Conservation (phyloP, 352 stramenopile species). For the Globisporangium emineosum region DNA sequence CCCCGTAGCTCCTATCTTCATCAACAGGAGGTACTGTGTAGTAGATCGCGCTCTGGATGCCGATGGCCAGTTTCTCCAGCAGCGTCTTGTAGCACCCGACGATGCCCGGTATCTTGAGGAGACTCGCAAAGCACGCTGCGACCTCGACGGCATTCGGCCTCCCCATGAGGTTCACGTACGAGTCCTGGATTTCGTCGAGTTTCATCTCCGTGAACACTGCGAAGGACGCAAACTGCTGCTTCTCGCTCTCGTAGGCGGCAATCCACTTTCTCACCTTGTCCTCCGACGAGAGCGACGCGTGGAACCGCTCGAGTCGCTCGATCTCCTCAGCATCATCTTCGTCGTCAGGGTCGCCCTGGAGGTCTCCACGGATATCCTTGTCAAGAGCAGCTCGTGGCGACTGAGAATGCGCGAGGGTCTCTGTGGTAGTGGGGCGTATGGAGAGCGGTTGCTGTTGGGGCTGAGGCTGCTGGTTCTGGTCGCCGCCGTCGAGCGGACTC, state of each 20-base stretch:
- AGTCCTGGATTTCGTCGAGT: constrained; percentile 67
- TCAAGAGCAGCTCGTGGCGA: background rate
- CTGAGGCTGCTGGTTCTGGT: background rate
- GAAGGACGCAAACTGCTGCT: constrained; percentile 66
- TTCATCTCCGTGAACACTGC: constrained; percentile 78
- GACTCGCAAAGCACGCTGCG: constrained; percentile 68
- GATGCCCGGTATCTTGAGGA: constrained; percentile 78
- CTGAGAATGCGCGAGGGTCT: no score
- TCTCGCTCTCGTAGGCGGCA: constrained; percentile 62
- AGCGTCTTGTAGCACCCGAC: constrained; percentile 65
- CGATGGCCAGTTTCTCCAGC: constrained; percentile 61
- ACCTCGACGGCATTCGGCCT: constrained; percentile 70
- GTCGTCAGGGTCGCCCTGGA: constrained; percentile 12
- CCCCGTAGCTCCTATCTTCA: background rate
- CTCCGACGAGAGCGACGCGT: constrained; percentile 36
- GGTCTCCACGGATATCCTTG: background rate
- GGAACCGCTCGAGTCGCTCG: constrained; percentile 35
- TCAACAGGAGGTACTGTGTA: constrained; percentile 10
- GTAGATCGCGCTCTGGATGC: constrained; percentile 63
- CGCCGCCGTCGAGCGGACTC: constrained; percentile 32
- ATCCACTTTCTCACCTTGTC: constrained; percentile 67
- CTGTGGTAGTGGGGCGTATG: background rate
- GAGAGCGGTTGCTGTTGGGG: background rate
- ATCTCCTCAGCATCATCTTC: constrained; percentile 24
- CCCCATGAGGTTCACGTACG: constrained; percentile 39